Percentiles rank a stretch among this genome's conserved stretches.
Conservation (phyloP, 495 filamentous ascomycete species). For the Tuber melanosporum region DNA sequence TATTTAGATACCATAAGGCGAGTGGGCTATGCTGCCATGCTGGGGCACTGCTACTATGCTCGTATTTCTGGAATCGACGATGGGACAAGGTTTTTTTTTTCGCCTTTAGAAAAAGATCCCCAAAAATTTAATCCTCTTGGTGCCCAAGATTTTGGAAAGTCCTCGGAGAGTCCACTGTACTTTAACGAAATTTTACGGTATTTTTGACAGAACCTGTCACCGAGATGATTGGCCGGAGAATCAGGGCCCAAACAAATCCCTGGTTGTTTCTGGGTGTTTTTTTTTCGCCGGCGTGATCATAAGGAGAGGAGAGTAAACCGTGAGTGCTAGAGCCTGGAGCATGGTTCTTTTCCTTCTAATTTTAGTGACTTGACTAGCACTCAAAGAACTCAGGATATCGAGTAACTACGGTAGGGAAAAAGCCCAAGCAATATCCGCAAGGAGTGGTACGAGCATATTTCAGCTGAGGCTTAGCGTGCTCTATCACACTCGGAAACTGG, state of each 20-base stretch:
- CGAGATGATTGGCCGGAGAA: not conserved
- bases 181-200: too few relatives aligned
- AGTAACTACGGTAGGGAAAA: too few relatives aligned
- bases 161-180: too few relatives aligned
- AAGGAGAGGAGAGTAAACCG: not conserved
- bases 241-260: not conserved
- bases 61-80: not conserved
- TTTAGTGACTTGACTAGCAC: not conserved
- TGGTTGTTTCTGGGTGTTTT: not conserved
- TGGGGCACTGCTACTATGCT: too few relatives aligned
- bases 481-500: not conserved
- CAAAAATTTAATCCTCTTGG: not conserved
- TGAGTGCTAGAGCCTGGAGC: too few relatives aligned
- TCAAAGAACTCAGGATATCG: not conserved
- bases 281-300: not conserved
- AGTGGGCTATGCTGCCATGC: not conserved
- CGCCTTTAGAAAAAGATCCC: not conserved
- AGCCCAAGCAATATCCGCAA: too few relatives aligned
- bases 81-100: not conserved
- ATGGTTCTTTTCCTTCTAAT: not conserved
- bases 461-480: not conserved
- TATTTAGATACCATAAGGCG: not conserved
- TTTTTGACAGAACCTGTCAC: not conserved
- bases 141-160: too few relatives aligned
- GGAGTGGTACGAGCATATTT: not conserved